Evolutionary conservation across 2,329 filamentous ascomycete genomes (phyloP), one percentile per base, ranked within the genome.

Genomic region (Rugonectria rugulosa): DNA sequence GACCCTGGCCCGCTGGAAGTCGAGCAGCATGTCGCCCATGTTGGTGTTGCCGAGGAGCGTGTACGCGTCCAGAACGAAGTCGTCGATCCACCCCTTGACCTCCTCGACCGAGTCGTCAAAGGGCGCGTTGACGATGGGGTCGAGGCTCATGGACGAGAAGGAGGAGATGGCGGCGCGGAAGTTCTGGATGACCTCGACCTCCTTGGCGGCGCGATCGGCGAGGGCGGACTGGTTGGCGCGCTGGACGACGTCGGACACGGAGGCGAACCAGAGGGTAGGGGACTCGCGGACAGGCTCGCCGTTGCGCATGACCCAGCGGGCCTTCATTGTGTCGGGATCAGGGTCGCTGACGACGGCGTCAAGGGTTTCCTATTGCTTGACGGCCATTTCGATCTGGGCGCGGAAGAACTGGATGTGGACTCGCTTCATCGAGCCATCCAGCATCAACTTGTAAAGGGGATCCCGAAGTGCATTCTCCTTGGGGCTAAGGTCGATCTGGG

Each of bases 321-420:
- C n/a, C n/a, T n/a, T n/a, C n/a, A n/a, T n/a, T n/a, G n/a, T n/a
- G 12, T 14, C 29, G 5, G 12, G 6, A 10, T 32, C 29, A 5
- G 12, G 6, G 29, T 32, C n/a, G 29, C 29, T 14, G 29, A 32
- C 12, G n/a, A 11, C 11, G 12, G 5, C 11, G n/a, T 64, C 55
- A 34, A 45, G 27, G 17, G 64, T 59, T 23, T 67, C 61, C 64
- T 67, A 67, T 17, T 53, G 59, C 32, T 37, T 46, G 37, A 64
- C 51, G 9, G 64, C 62, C 10, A 32, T 31, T 2, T 48, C 51
- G 6, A 67, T 56, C 8, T 62, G 59, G 2, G 46, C 36, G 8
- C 58, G 62, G 10, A 44, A 37, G 12, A 67, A 40, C 3, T 45
- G 42, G 3, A 59, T 36, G 26, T 67, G 63, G 15, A 64, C 36